A percentile compares a stretch with the other conserved stretches of the same genome.
Evolutionary conservation across 202 grass and related monocot genomes (phyloP).

Genomic region (Hordeum pubiflorum): DNA sequence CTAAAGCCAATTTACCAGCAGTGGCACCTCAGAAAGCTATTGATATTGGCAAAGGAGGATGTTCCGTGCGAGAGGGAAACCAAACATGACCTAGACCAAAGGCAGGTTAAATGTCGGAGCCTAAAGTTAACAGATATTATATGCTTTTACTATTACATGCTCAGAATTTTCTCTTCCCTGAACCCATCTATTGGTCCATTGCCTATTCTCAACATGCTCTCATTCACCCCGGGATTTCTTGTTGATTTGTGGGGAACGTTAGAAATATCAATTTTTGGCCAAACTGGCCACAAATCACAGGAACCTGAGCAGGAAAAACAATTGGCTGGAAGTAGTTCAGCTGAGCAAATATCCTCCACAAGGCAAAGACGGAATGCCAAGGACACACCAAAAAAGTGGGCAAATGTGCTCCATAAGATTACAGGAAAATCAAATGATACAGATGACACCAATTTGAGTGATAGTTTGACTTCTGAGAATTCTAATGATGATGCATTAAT

Average conservation of each 20-base stretch:
- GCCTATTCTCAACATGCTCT: constrained; percentile 91
- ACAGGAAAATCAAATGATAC: constrained; percentile 60
- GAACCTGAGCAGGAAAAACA: constrained; percentile 39
- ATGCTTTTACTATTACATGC: constrained; percentile 82
- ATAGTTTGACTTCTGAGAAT: constrained; percentile 32
- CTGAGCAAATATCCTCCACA: constrained; percentile 38
- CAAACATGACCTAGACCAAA: constrained; percentile 17
- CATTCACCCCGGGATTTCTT: constrained; percentile 91
- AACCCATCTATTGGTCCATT: constrained; percentile 55
- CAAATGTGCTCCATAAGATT: constrained; percentile 83
- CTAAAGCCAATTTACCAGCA: constrained; percentile 90
- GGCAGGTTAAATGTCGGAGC: constrained; percentile 10
- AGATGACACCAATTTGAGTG: constrained; percentile 35
- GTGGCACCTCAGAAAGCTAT: constrained; percentile 86
- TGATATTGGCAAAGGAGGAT: constrained; percentile 47
- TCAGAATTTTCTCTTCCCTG: constrained; percentile 68
- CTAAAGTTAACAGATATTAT: constrained; percentile 58
- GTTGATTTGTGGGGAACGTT: constrained; percentile 66
- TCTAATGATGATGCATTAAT: constrained; percentile 44
- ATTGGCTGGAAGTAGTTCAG: constrained; percentile 34
- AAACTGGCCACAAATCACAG: constrained; percentile 27
- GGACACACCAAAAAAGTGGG: constrained; percentile 80
- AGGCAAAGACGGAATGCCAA: constrained; percentile 60
- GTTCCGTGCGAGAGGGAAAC: not conserved
- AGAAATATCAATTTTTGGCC: constrained; percentile 52